Evolutionary conservation across 148 eudicot species (phyloP).

Genomic region (Rhododendron molle): DNA sequence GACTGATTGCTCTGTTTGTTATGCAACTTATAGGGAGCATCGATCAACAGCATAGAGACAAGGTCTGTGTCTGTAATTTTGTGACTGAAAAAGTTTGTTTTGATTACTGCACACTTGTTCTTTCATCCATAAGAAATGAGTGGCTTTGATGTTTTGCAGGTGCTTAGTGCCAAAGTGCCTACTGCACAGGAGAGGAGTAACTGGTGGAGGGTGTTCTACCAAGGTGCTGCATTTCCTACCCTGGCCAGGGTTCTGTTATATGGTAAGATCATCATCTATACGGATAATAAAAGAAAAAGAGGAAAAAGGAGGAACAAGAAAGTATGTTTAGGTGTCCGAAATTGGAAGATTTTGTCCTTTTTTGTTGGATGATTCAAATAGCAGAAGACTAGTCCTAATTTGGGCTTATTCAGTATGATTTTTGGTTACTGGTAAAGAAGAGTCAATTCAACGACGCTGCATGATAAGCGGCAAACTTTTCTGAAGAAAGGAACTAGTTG

Average conservation of each 20-base stretch:
- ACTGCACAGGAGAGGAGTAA: constrained; percentile 35
- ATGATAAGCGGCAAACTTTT: too few species aligned
- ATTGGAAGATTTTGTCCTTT: background rate
- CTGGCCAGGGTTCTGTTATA: constrained; percentile 60
- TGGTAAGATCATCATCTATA: constrained; percentile 35
- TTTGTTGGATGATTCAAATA: background rate
- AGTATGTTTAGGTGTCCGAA: background rate
- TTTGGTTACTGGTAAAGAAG: background rate
- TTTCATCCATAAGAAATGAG: background rate
- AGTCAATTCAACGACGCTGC: background rate
- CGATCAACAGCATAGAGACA: constrained; percentile 45
- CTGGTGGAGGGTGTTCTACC: constrained; percentile 66
- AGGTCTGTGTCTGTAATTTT: constrained; percentile 37
- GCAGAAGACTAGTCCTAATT: background rate
- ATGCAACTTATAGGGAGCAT: constrained; percentile 46
- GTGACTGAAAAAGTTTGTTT: background rate
- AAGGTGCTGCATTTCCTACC: constrained; percentile 65
- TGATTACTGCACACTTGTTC: background rate
- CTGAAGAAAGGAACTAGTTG: background rate
- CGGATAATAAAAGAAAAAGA: background rate
- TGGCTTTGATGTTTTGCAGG: constrained; percentile 33
- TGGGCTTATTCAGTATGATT: background rate
- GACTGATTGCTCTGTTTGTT: constrained; percentile 1
- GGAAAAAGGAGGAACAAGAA: background rate
- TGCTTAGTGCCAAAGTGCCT: constrained; percentile 31